Evolutionary conservation across 352 stramenopile species (phyloP), one percentile per base, ranked within the genome.

Genomic region (Globisporangium carolinianum): DNA sequence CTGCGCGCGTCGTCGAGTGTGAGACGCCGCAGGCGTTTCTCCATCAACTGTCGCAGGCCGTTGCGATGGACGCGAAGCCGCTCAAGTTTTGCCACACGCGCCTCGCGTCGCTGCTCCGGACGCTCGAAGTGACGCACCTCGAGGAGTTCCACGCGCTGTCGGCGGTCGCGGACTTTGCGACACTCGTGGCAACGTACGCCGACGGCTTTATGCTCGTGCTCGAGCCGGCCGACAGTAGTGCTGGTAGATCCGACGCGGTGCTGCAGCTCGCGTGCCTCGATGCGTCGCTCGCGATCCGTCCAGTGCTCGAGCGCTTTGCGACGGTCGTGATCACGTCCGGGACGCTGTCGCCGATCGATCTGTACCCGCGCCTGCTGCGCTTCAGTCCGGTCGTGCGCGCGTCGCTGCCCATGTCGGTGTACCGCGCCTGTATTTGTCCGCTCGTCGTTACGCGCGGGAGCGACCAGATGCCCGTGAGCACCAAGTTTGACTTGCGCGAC

Each of bases 201-300:
- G 95, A 99, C 53, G 97, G 96, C 1, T 99, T 99, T 72, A 98
- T 98, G 63, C 86, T 99, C 14, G 97, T 99, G 57, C 95, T 99
- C 60, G 97, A 99, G 62, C 96, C 96, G 0, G 97, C 97, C 62
- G 92, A 96, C 49, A 69, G 70, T 18, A 80, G 68, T 17, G 79
- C 76, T 5, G 94, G 96, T 14, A 87, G 89, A 0, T 74, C 79
- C 11, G 79, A 96, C 48, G 76, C 77, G 0, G 72, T 97, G 11
- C 86, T 98, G 52, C 89, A 99, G 62, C 83, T 99, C 18, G 86
- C 93, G 47, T 99, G 96, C 67, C 71, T 99, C 9, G 97, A 99
- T 71, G 94, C 97, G 5, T 99, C 95, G 1, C 71, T 99, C 35
- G 97, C 97, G 12, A 99, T 99, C 67, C 96, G 96, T 36, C 97